phyloP scores from a whole-genome alignment of 202 grass and related monocot genomes.

The Dendrocalamus latiflorus region DNA sequence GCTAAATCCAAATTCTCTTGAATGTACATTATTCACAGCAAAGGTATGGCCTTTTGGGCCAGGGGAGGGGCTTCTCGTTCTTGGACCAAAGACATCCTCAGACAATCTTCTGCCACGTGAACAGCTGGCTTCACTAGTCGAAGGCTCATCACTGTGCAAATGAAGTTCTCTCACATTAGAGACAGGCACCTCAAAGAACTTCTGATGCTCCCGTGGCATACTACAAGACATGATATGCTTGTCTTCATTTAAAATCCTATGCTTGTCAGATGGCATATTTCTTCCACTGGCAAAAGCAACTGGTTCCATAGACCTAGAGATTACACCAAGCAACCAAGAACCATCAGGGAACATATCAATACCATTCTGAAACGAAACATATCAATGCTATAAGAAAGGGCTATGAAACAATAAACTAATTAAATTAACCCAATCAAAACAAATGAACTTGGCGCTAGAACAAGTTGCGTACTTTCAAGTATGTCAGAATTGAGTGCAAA shows the following conservation, averaged over 20 bases:
- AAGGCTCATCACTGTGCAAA: too few species aligned
- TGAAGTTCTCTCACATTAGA: too few species aligned
- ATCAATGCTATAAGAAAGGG: not conserved
- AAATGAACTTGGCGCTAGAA: not conserved
- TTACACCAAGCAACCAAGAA: constrained; percentile 21
- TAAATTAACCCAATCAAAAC: constrained; percentile 3
- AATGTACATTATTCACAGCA: constrained; percentile 39
- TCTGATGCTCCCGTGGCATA: constrained; percentile 41
- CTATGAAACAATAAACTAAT: not conserved
- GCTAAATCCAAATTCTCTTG: constrained; percentile 51
- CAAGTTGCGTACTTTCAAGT: not conserved
- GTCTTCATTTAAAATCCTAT: constrained; percentile 43
- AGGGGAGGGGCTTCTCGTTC: constrained; percentile 51
- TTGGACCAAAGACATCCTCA: too few species aligned
- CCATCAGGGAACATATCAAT: not conserved
- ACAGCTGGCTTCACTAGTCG: too few species aligned
- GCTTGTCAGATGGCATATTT: constrained; percentile 21
- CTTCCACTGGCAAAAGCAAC: constrained; percentile 42
- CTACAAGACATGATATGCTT: constrained; percentile 34
- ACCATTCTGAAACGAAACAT: constrained; percentile 5
- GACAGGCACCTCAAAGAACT: constrained; percentile 41
- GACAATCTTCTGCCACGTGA: too few species aligned
- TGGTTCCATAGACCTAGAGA: constrained; percentile 54
- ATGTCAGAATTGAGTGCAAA: not conserved
- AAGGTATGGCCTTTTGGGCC: constrained; percentile 36